Base-by-base conservation (phyloP, 352 stramenopile species). In the Phytopythium helicoides region DNA sequence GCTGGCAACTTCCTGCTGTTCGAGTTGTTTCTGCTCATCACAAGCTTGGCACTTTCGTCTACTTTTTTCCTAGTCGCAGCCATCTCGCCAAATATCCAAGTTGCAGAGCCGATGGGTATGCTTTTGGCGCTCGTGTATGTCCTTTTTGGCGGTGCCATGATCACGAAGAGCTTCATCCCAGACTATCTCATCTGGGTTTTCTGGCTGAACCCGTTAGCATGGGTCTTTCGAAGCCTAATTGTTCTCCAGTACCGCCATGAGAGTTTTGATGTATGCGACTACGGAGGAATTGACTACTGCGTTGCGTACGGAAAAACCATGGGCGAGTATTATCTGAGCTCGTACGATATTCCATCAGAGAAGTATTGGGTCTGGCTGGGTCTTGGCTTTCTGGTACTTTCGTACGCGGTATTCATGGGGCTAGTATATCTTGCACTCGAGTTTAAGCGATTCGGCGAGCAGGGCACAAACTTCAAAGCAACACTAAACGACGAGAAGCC, bases 101-200 rank as follows among this genome's bases (percentile, higher is more conserved):
- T 82, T 26, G 58, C 58, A 8, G 69, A 78, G 50, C 67, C 70
- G 6, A 41, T 87, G 35, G 59, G 69, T 1, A 75, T 79, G 56
- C 14, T 86, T 7, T 73, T 57, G 7, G 61, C 81, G 22, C 54
- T 74, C 44, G 52, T 86, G 38, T 76, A 64, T 48, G 57, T 78
- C 4, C 58, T 86, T 52, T 86, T 80, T 36, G 66, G 58, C 0
- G 76, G 74, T 1, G 84, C 80, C 25, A 53, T 75, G 11, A 76
- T 84, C 33, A 54, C 75, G 14, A 71, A 74, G 45, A 47, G 75
- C 38, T 47, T 73, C 19, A 74, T 88, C 39, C 76, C 75, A 4
- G 41, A 75, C 47, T 75, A 71, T 18, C 45, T 74, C 18, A 64
- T 71, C 55, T 74, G 65, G 65, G 47, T 74, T 16, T 74, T 71